Percentiles rank a stretch among this genome's conserved stretches.
These are phyloP conservation scores for Ceratobasidium sp. DNA, from an alignment of 1,284 basidiomycete species.

Conservation along the genomic window DNA sequence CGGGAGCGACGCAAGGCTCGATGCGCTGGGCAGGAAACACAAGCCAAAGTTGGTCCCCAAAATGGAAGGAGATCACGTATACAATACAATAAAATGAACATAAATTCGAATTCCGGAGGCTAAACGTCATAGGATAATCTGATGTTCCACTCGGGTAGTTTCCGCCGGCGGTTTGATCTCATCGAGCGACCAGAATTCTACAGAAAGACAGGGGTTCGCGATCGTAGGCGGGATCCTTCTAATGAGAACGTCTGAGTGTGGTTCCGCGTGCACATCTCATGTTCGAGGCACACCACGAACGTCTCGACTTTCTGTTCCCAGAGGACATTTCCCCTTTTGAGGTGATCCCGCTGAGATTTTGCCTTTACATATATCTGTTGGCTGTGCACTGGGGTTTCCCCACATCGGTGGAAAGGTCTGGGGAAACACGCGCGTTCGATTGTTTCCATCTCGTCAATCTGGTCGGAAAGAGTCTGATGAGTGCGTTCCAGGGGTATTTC, in stretches of 20 bases:
- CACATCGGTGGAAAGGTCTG: conserved; percentile 39
- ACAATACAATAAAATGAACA: too few relatives aligned
- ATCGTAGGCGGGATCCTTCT: conserved; percentile 33
- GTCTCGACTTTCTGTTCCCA: background rate
- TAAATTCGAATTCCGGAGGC: background rate
- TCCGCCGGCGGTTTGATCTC: conserved; percentile 10
- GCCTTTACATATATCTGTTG: conserved; percentile 5
- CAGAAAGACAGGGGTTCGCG: background rate
- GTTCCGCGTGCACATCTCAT: background rate
- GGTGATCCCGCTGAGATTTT: conserved; percentile 13
- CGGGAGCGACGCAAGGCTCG: background rate
- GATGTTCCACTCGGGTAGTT: conserved; percentile 7
- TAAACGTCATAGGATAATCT: conserved; percentile 19
- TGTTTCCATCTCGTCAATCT: conserved; percentile 12
- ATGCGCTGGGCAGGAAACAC: conserved; percentile 32
- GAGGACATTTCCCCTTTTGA: background rate
- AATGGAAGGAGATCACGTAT: too few relatives aligned
- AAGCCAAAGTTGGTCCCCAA: conserved; percentile 5
- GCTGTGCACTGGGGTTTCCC: conserved; percentile 22
- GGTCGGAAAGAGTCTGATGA: conserved; percentile 20
- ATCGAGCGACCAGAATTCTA: conserved; percentile 23
- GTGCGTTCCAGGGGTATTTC: conserved; percentile 13
- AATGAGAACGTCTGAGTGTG: conserved; percentile 13
- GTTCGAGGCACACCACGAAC: conserved; percentile 29
- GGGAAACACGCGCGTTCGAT: conserved; percentile 34